Evolutionary conservation across 306 rosid species (phyloP).

Genomic region (Cucumis melo): DNA sequence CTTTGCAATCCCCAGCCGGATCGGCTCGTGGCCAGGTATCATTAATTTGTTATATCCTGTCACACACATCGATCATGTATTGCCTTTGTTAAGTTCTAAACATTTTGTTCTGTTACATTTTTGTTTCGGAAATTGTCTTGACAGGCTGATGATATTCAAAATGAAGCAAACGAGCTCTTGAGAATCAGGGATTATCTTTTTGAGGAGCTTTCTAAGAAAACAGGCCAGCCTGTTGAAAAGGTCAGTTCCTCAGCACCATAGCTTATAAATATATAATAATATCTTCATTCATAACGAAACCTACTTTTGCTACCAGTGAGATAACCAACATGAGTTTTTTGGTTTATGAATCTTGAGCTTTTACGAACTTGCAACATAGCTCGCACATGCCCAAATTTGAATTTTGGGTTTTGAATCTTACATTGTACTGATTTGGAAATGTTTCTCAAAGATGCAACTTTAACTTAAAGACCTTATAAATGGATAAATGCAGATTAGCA

Average conservation of each 20-base stretch:
- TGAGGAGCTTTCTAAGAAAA: slow-evolving; percentile 54
- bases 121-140: slow-evolving; percentile 6
- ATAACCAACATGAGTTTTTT: neutral
- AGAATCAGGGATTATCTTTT: slow-evolving; percentile 70
- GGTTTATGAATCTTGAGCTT: neutral
- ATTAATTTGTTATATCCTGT: neutral
- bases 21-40: slow-evolving; percentile 94
- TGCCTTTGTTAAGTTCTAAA: neutral
- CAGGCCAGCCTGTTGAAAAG: slow-evolving; percentile 84
- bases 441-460: neutral
- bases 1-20: slow-evolving; percentile 77
- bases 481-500: slow-evolving; percentile 37
- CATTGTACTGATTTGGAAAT: neutral
- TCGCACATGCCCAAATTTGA: neutral
- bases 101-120: neutral
- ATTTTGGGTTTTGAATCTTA: neutral
- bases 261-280: neutral
- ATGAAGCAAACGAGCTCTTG: slow-evolving; percentile 84
- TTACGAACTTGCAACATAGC: neutral
- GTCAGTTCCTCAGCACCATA: slow-evolving; percentile 27
- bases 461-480: neutral
- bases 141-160: slow-evolving; percentile 83
- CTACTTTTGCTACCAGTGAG: neutral
- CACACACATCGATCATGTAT: neutral
- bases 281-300: neutral